These are phyloP conservation scores for Chamaecrista fasciculata DNA, from an alignment of 306 rosid genomes.

Conservation along the genomic window DNA sequence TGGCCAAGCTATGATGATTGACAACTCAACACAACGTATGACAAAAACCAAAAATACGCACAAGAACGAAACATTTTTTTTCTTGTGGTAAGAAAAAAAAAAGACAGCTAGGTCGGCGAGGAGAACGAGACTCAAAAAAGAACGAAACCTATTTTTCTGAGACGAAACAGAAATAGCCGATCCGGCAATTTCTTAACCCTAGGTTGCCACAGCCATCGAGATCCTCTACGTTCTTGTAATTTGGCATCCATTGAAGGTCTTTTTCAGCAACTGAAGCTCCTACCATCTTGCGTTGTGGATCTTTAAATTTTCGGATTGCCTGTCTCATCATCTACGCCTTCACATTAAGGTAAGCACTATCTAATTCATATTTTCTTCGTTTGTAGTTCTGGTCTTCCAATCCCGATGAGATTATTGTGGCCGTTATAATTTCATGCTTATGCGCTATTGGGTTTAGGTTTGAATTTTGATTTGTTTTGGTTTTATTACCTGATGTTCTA, in stretches of 20 bases:
- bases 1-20: too few species aligned
- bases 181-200: neutral
- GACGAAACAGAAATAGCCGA: neutral
- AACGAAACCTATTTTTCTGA: too few species aligned
- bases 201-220: neutral
- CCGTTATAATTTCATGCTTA: constrained; percentile 4
- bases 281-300: neutral
- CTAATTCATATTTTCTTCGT: neutral
- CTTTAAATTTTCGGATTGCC: neutral
- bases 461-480: neutral
- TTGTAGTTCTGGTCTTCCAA: neutral
- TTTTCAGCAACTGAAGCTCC: neutral
- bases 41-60: too few species aligned
- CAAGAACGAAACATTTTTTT: too few species aligned
- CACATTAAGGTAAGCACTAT: neutral
- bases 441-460: neutral
- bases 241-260: neutral
- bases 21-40: too few species aligned
- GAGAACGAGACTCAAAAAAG: too few species aligned
- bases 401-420: neutral
- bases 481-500: neutral
- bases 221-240: neutral
- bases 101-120: too few species aligned
- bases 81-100: too few species aligned
- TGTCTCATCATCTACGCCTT: neutral